A percentile compares a stretch with the other conserved stretches of the same genome.
Evolutionary conservation across 2,329 filamentous ascomycete species (phyloP).

Genomic region (Erysiphe neolycopersici): DNA sequence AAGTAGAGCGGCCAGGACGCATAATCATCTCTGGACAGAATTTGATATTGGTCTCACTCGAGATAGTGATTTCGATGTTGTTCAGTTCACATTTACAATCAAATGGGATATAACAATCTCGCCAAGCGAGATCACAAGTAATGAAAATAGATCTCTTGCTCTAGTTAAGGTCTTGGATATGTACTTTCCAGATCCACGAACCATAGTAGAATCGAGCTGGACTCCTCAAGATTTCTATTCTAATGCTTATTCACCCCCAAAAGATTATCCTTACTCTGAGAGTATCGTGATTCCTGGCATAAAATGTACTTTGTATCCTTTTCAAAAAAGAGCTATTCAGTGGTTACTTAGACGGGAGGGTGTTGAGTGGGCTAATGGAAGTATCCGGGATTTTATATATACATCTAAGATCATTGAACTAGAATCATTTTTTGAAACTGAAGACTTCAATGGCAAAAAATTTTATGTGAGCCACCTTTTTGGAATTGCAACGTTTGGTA

Average conservation of each 20-base stretch:
- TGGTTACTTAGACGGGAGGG: constrained; percentile 47
- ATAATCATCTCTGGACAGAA: constrained; percentile 11
- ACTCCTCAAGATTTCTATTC: constrained; percentile 38
- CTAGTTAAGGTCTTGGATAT: constrained; percentile 8
- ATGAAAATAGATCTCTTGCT: constrained; percentile 3
- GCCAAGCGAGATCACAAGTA: constrained; percentile 4
- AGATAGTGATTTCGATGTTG: constrained; percentile 4
- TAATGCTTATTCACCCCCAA: constrained; percentile 32
- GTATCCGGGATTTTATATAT: constrained; percentile 1
- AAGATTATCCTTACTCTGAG: constrained; percentile 15
- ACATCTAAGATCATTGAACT: neutral
- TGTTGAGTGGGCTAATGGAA: constrained; percentile 18
- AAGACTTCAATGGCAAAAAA: constrained; percentile 20
- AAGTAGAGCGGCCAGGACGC: constrained; percentile 6
- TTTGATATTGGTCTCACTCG: constrained; percentile 6
- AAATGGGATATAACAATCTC: constrained; percentile 12
- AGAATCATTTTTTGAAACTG: constrained; percentile 18
- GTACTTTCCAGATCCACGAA: constrained; percentile 10
- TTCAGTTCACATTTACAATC: constrained; percentile 8
- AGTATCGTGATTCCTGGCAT: constrained; percentile 19
- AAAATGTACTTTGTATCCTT: constrained; percentile 34
- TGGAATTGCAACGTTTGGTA: constrained; percentile 27
- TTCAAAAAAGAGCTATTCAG: constrained; percentile 40
- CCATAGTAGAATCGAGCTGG: constrained; percentile 13
- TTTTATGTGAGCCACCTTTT: constrained; percentile 37